These are phyloP conservation scores for Volvariella surrecta DNA, from an alignment of 1,284 basidiomycete genomes.

Conservation along the genomic window DNA sequence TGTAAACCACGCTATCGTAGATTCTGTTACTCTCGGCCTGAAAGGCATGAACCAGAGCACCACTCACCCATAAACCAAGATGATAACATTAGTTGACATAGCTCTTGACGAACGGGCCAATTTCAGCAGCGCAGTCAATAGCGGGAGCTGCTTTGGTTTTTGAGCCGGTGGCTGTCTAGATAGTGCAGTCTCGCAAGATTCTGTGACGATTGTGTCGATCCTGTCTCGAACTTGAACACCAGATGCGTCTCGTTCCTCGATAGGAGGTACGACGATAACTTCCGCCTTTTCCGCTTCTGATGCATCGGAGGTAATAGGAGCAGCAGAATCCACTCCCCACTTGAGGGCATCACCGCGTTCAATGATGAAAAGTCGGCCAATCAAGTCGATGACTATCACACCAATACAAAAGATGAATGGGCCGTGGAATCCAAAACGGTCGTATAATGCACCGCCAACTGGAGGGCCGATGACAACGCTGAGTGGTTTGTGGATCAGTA, in stretches of 20 bases:
- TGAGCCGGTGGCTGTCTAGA: background rate
- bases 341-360: constrained; percentile 50
- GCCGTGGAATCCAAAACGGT: constrained; percentile 59
- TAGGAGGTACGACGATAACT: background rate
- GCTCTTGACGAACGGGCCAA: constrained; percentile 50
- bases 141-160: background rate
- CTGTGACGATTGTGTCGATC: background rate
- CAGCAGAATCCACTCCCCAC: constrained; percentile 42
- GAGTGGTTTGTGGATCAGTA: background rate
- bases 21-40: constrained; percentile 1
- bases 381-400: constrained; percentile 50
- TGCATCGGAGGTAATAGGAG: background rate
- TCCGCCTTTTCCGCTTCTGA: background rate
- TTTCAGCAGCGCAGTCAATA: constrained; percentile 11
- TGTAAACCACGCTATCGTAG: constrained; percentile 38
- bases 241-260: background rate
- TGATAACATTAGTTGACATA: constrained; percentile 40
- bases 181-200: too few relatives aligned
- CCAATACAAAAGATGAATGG: constrained; percentile 70
- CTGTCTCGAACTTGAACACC: background rate
- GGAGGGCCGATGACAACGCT: constrained; percentile 51
- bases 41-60: constrained; percentile 1
- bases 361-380: constrained; percentile 54
- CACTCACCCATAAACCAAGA: constrained; percentile 51
- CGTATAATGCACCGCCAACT: constrained; percentile 61